Percentiles rank a stretch among this genome's conserved stretches.
Evolutionary conservation across 2,329 filamentous ascomycete species (phyloP).

Genomic region (Trichophyton rubrum): DNA sequence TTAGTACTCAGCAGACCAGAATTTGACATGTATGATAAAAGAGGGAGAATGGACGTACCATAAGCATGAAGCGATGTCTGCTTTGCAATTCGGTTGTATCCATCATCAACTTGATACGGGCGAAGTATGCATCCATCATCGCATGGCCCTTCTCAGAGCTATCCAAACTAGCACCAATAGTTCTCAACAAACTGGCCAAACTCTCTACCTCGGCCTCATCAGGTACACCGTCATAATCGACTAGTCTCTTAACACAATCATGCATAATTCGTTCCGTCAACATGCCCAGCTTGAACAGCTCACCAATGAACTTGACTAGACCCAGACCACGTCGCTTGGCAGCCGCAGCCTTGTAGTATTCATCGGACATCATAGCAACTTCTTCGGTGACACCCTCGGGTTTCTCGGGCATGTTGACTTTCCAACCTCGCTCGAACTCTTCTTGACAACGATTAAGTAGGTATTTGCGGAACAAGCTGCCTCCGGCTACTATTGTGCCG

Average conservation of each 20-base stretch:
- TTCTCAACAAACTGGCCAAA: constrained; percentile 80
- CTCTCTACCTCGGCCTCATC: constrained; percentile 96
- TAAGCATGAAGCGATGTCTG: constrained; percentile 88
- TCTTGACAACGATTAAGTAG: constrained; percentile 96
- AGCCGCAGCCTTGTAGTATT: constrained; percentile 88
- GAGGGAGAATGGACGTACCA: constrained; percentile 37
- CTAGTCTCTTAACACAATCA: constrained; percentile 92
- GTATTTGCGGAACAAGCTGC: constrained; percentile 95
- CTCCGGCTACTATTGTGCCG: constrained; percentile 77
- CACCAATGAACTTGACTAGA: constrained; percentile 97
- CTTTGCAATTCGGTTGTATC: constrained; percentile 70
- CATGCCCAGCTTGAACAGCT: constrained; percentile 98
- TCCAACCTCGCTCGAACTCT: constrained; percentile 97
- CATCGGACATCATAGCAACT: constrained; percentile 76
- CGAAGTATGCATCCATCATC: constrained; percentile 91
- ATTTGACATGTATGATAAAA: background rate
- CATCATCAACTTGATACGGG: constrained; percentile 70
- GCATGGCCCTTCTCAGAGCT: constrained; percentile 65
- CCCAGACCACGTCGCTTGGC: constrained; percentile 94
- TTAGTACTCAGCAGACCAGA: constrained; percentile 3
- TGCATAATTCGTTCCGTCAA: constrained; percentile 99
- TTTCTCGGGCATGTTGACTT: constrained; percentile 67
- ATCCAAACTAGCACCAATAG: constrained; percentile 81
- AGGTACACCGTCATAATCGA: constrained; percentile 85
- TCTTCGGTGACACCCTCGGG: constrained; percentile 62